Evolutionary conservation across 140 eudicot genomes (phyloP).

Genomic region (Artemisia princeps): DNA sequence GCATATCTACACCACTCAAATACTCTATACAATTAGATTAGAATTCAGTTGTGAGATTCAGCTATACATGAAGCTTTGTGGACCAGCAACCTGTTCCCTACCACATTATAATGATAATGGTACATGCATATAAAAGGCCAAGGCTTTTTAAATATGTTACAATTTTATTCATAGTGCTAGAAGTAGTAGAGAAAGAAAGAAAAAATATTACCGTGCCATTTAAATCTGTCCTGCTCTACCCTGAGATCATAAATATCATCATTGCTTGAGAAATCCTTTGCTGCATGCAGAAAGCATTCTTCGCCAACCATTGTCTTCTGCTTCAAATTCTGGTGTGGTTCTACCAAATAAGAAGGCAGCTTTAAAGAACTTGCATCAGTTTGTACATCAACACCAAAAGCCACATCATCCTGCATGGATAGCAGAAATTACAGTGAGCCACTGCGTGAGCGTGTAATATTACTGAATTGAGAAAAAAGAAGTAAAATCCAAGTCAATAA

Average conservation of each 20-base stretch:
- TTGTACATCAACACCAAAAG: conserved; percentile 33
- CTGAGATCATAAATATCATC: conserved; percentile 32
- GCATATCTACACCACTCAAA: not conserved
- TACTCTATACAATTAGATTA: too few species aligned
- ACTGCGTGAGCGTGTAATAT: conserved; percentile 23
- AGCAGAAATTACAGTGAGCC: conserved; percentile 14
- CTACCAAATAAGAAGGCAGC: conserved; percentile 32
- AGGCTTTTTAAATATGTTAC: not conserved
- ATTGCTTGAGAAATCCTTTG: conserved; percentile 24
- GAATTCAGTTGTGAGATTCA: too few species aligned
- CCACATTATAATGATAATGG: too few species aligned
- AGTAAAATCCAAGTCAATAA: not conserved
- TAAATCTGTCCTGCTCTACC: conserved; percentile 28
- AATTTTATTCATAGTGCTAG: not conserved
- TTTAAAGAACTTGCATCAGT: conserved; percentile 26
- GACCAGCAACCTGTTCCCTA: too few species aligned
- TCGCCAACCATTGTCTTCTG: conserved; percentile 20
- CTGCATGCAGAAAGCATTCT: conserved; percentile 26
- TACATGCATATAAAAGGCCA: too few species aligned
- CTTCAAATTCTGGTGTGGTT: conserved; percentile 23
- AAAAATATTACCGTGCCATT: conserved; percentile 41
- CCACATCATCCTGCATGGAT: conserved; percentile 38
- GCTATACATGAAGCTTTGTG: too few species aligned
- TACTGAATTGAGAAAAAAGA: conserved; percentile 7
- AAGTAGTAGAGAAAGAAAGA: conserved; percentile 14